phyloP scores from a whole-genome alignment of 2,329 filamentous ascomycete genomes.

The Ophiobolus disseminans region DNA sequence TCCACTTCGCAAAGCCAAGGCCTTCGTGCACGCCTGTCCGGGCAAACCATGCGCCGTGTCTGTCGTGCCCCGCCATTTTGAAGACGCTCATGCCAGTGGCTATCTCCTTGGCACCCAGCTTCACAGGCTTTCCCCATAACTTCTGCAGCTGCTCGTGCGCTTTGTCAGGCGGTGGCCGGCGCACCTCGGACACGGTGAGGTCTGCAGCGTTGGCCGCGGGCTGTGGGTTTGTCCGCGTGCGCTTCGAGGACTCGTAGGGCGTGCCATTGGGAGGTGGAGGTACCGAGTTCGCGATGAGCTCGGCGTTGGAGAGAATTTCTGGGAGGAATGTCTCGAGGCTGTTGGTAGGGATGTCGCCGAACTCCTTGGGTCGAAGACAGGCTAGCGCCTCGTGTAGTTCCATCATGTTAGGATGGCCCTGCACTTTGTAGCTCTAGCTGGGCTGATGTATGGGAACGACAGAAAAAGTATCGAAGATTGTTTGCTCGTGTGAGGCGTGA shows the following conservation, averaged over 20 bases:
- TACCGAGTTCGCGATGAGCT: constrained; percentile 78
- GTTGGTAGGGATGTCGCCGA: constrained; percentile 53
- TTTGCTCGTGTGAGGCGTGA: background rate
- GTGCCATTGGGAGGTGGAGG: constrained; percentile 63
- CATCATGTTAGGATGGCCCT: constrained; percentile 29
- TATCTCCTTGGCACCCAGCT: constrained; percentile 74
- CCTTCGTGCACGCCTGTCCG: constrained; percentile 82
- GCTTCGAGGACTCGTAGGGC: constrained; percentile 55
- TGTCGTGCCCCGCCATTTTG: constrained; percentile 79
- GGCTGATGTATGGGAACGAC: too few species aligned
- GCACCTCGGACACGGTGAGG: constrained; percentile 60
- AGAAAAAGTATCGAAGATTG: background rate
- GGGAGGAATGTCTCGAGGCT: constrained; percentile 51
- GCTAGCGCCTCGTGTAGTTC: constrained; percentile 56
- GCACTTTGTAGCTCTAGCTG: too few species aligned
- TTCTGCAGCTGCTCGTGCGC: constrained; percentile 71
- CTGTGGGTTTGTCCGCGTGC: constrained; percentile 65
- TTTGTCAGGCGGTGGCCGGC: constrained; percentile 57
- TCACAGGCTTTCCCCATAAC: constrained; percentile 85
- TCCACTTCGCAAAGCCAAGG: constrained; percentile 78
- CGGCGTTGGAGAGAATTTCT: constrained; percentile 61
- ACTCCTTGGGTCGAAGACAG: constrained; percentile 53
- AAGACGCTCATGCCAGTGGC: constrained; percentile 78
- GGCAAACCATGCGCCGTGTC: constrained; percentile 89
- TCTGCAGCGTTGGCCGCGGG: constrained; percentile 59